phyloP scores from a whole-genome alignment of 768 basidiomycete genomes.

The Glaciozyma martinii region DNA sequence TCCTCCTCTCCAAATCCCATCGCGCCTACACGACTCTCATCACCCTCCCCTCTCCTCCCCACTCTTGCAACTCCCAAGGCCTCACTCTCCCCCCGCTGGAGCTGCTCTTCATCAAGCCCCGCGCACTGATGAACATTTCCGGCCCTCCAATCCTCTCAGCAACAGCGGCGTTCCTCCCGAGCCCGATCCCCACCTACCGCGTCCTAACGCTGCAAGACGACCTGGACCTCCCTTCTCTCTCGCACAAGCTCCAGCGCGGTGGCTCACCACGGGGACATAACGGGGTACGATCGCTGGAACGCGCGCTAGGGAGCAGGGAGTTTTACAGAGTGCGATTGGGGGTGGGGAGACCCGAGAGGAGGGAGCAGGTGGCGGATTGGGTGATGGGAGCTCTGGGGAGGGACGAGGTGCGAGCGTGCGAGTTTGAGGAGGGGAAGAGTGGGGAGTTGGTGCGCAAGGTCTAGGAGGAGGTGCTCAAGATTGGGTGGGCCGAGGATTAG shows the following conservation, averaged over 20 bases:
- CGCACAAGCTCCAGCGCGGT: constrained; percentile 10
- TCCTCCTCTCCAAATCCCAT: neutral
- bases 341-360: constrained; percentile 15
- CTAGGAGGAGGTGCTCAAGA: constrained; percentile 13
- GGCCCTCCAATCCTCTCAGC: neutral
- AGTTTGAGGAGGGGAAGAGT: constrained; percentile 5
- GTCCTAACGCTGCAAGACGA: constrained; percentile 24
- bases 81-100: too few relatives aligned
- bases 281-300: constrained; percentile 17
- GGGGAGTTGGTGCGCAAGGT: constrained; percentile 11
- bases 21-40: neutral
- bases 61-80: neutral
- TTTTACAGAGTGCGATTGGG: constrained; percentile 24
- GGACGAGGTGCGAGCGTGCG: constrained; percentile 6
- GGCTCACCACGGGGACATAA: constrained; percentile 27
- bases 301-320: constrained; percentile 3
- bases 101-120: constrained; percentile 17
- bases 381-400: constrained; percentile 18
- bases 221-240: constrained; percentile 10
- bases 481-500: constrained; percentile 15
- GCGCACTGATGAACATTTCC: constrained; percentile 24
- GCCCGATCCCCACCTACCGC: constrained; percentile 10
- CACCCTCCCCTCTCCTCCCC: neutral
- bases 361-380: constrained; percentile 14
- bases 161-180: neutral